Conservation (phyloP, 495 filamentous ascomycete species). For the Elaphomyces granulatus region DNA sequence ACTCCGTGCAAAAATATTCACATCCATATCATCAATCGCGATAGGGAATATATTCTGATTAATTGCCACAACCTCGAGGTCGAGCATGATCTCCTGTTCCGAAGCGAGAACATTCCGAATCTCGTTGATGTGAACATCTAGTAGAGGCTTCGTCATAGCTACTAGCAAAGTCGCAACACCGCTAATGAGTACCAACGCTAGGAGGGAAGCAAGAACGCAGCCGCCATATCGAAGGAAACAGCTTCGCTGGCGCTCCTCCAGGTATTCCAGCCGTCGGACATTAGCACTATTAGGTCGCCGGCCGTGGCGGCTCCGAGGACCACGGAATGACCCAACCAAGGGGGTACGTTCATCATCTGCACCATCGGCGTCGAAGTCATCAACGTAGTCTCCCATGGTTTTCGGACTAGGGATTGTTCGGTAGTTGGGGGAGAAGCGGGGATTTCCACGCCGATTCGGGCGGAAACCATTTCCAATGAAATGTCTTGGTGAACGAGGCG, state of each 20-base stretch:
- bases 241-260: conserved; percentile 49
- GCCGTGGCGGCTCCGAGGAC: conserved; percentile 45
- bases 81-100: conserved; percentile 90
- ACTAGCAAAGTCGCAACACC: conserved; percentile 77
- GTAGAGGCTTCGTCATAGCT: conserved; percentile 75
- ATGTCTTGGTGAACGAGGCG: conserved; percentile 50
- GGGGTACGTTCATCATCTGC: conserved; percentile 89
- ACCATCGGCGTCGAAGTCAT: conserved; percentile 57
- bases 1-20: conserved; percentile 89
- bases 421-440: conserved; percentile 23
- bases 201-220: conserved; percentile 57
- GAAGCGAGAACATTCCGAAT: conserved; percentile 85
- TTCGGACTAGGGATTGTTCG: conserved; percentile 32
- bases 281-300: conserved; percentile 42
- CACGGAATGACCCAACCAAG: conserved; percentile 52
- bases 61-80: conserved; percentile 70
- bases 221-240: conserved; percentile 61
- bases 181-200: conserved; percentile 62
- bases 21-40: conserved; percentile 65
- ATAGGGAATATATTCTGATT: conserved; percentile 89
- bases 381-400: conserved; percentile 43
- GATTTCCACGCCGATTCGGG: conserved; percentile 20
- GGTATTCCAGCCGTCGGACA: conserved; percentile 60
- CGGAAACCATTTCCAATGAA: conserved; percentile 24
- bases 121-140: conserved; percentile 56